Percentiles rank a stretch among this genome's conserved stretches.
phyloP scores from a whole-genome alignment of 2,329 filamentous ascomycete genomes.

The Chaetomium globosum region DNA sequence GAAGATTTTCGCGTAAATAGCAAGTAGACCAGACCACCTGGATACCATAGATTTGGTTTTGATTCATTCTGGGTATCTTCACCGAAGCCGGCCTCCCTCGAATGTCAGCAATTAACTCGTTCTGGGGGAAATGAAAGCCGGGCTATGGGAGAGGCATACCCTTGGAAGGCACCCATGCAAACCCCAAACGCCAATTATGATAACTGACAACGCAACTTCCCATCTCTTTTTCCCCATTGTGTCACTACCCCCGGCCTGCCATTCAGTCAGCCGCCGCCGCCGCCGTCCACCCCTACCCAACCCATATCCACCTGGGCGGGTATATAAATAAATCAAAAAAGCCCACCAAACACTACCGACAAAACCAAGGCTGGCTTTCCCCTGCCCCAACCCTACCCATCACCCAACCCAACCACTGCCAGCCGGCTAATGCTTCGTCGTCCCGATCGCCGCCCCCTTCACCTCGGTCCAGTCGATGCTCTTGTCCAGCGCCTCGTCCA shows the following conservation, averaged over 20 bases:
- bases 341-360: too few species aligned
- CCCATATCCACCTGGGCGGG: not conserved
- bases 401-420: too few species aligned
- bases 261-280: not conserved
- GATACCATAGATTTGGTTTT: constrained; percentile 20
- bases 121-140: not conserved
- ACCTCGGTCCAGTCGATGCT: constrained; percentile 95
- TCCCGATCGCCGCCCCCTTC: constrained; percentile 78
- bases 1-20: constrained; percentile 60
- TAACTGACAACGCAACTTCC: not conserved
- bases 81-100: constrained; percentile 13
- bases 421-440: constrained; percentile 70
- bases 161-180: constrained; percentile 22
- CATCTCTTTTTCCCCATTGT: not conserved
- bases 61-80: constrained; percentile 32
- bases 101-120: constrained; percentile 30
- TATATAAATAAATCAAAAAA: too few species aligned
- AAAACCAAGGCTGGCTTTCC: too few species aligned
- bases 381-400: too few species aligned
- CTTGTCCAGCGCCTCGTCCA: constrained; percentile 85
- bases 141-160: constrained; percentile 32
- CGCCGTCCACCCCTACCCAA: not conserved
- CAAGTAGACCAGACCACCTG: not conserved
- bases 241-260: not conserved
- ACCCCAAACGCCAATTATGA: constrained; percentile 6